Percentiles rank a stretch among this genome's conserved stretches.
Conservation (phyloP, 306 rosid genomes). For the Benincasa hispida region DNA sequence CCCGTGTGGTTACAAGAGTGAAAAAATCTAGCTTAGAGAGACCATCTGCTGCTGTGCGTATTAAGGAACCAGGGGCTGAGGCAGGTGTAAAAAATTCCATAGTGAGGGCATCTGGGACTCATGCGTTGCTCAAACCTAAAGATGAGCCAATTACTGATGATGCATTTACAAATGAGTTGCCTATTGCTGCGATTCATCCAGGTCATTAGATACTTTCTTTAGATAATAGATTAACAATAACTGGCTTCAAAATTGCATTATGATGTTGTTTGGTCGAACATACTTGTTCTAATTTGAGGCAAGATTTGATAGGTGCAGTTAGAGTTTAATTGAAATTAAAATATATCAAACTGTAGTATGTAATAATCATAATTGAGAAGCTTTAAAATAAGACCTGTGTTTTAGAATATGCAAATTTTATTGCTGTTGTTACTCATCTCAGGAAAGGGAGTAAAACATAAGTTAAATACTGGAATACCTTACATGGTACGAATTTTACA, state of each 20-base stretch:
- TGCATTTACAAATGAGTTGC: conserved; percentile 19
- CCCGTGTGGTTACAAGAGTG: conserved; percentile 19
- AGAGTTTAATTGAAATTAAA: neutral
- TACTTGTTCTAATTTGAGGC: neutral
- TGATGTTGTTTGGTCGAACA: neutral
- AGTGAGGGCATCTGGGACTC: conserved; percentile 17
- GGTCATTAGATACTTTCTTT: conserved; percentile 25
- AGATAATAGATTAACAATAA: neutral
- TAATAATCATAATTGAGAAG: neutral
- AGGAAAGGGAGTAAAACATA: neutral
- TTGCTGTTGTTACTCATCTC: neutral
- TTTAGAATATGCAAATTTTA: neutral
- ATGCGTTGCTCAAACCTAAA: conserved; percentile 51
- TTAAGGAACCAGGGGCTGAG: conserved; percentile 29
- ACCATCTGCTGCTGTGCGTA: conserved; percentile 12
- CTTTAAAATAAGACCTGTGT: neutral
- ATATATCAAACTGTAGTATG: neutral
- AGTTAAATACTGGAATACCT: neutral
- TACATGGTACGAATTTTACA: neutral
- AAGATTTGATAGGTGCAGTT: neutral
- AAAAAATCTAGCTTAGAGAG: conserved; percentile 20
- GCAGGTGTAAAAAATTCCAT: conserved; percentile 17
- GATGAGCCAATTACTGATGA: conserved; percentile 64
- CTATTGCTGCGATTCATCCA: conserved; percentile 49
- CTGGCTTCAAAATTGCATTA: neutral